A percentile compares a stretch with the other conserved stretches of the same genome.
These are phyloP conservation scores for Erysimum cheiri DNA, from an alignment of 441 rosid genomes.

Conservation along the genomic window DNA sequence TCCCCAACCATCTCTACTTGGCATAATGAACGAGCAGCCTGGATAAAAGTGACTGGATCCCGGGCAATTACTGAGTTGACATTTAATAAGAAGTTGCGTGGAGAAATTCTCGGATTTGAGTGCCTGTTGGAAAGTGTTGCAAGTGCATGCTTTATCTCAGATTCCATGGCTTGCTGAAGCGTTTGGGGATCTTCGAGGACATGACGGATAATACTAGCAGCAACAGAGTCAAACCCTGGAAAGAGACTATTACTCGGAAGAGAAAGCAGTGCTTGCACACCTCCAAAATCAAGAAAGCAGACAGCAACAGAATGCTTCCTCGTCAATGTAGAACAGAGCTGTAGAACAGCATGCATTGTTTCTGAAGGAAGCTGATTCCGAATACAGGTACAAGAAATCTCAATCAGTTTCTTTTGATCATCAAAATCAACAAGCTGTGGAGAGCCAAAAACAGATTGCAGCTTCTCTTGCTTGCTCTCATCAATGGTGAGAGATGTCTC, in stretches of 20 bases:
- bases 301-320: constrained; percentile 83
- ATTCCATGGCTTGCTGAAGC: constrained; percentile 98
- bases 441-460: constrained; percentile 63
- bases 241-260: constrained; percentile 90
- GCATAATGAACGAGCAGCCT: constrained; percentile 84
- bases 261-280: constrained; percentile 77
- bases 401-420: constrained; percentile 86
- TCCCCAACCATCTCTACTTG: constrained; percentile 98
- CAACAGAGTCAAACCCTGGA: constrained; percentile 92
- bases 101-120: constrained; percentile 82
- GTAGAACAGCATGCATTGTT: constrained; percentile 92
- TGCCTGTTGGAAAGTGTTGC: constrained; percentile 88
- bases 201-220: constrained; percentile 90
- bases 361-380: constrained; percentile 86
- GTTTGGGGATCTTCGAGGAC: constrained; percentile 99
- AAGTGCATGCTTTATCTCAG: constrained; percentile 91
- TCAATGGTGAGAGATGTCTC: constrained; percentile 57
- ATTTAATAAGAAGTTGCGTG: constrained; percentile 79
- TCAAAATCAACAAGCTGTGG: constrained; percentile 57
- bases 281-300: constrained; percentile 88
- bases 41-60: constrained; percentile 85
- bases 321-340: constrained; percentile 92
- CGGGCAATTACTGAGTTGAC: constrained; percentile 87
- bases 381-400: constrained; percentile 87
- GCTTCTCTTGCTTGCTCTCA: constrained; percentile 73